These are phyloP conservation scores for Pisolithus thermaeus DNA, from an alignment of 1,284 basidiomycete genomes.

Conservation along the genomic window DNA sequence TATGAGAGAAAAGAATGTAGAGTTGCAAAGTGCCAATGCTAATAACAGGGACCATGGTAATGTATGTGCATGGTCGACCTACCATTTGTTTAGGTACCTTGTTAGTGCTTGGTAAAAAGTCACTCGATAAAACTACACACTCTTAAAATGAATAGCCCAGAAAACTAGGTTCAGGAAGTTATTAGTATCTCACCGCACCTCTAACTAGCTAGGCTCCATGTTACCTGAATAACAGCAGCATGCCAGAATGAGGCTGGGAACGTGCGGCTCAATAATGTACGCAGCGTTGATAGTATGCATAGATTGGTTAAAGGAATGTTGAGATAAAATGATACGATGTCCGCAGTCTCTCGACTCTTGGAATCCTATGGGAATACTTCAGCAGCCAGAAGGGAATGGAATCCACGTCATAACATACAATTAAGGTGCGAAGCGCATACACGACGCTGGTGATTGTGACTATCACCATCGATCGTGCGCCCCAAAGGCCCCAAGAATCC, in stretches of 20 bases:
- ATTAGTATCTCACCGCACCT: background rate
- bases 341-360: conserved; percentile 9
- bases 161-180: conserved; percentile 13
- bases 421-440: conserved; percentile 11
- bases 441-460: conserved; percentile 13
- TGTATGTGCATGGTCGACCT: conserved; percentile 9
- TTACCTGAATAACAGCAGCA: conserved; percentile 20
- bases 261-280: conserved; percentile 7
- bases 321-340: conserved; percentile 11
- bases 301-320: conserved; percentile 15
- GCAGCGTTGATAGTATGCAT: conserved; percentile 12
- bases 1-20: conserved; percentile 14
- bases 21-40: conserved; percentile 15
- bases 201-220: background rate
- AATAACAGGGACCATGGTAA: conserved; percentile 10
- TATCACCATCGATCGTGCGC: conserved; percentile 10
- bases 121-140: background rate
- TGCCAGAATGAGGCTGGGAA: conserved; percentile 18
- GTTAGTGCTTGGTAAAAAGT: background rate
- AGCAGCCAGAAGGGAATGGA: background rate
- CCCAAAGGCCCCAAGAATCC: conserved; percentile 3
- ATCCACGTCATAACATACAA: conserved; percentile 13
- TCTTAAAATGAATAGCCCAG: conserved; percentile 16
- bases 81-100: background rate
- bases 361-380: conserved; percentile 13